Evolutionary conservation across 345 rosid species (phyloP).

Genomic region (Ailanthus altissimus): DNA sequence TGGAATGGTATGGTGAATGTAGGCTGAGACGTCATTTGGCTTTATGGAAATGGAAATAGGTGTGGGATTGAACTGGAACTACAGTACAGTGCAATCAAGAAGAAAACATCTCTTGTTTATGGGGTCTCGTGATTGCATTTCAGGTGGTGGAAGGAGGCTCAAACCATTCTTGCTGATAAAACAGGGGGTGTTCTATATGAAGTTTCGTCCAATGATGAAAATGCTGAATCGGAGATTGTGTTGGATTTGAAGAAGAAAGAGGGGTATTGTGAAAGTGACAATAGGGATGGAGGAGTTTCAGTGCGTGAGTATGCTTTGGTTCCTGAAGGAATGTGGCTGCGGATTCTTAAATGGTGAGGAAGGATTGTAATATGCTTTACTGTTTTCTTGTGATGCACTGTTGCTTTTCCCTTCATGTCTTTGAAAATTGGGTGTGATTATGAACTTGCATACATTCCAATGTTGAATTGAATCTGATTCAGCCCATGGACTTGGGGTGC

Average conservation of each 20-base stretch:
- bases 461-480: neutral
- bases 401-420: neutral
- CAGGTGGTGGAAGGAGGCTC: slow-evolving; percentile 73
- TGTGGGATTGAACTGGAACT: slow-evolving; percentile 7
- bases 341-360: slow-evolving; percentile 57
- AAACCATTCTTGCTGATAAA: slow-evolving; percentile 31
- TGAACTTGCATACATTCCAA: neutral
- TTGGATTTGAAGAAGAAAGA: slow-evolving; percentile 56
- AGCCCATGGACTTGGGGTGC: neutral
- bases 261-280: slow-evolving; percentile 22
- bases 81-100: neutral
- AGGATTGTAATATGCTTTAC: neutral
- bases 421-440: neutral
- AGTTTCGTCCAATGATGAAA: slow-evolving; percentile 37
- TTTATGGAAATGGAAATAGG: slow-evolving; percentile 14
- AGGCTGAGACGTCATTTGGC: neutral
- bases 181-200: slow-evolving; percentile 44
- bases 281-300: slow-evolving; percentile 40
- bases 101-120: slow-evolving; percentile 10
- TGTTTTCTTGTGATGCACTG: neutral
- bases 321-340: slow-evolving; percentile 60
- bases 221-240: slow-evolving; percentile 42
- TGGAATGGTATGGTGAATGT: slow-evolving; percentile 11
- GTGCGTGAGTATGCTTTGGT: slow-evolving; percentile 60
- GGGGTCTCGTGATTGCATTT: slow-evolving; percentile 16